phyloP scores from a whole-genome alignment of 441 rosid species.

The Bruguiera hainesii region DNA sequence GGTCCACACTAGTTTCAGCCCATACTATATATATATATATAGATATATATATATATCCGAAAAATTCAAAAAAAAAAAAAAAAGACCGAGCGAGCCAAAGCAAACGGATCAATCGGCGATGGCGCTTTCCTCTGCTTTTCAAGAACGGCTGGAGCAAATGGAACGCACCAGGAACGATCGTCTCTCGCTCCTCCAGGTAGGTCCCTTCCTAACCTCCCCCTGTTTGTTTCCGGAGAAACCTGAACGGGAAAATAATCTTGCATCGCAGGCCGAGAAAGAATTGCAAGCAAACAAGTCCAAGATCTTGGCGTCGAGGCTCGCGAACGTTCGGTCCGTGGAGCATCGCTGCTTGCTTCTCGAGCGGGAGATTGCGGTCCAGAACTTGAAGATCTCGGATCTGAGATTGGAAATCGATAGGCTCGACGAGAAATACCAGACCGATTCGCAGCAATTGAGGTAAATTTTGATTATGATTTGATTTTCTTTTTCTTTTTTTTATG shows the following conservation, averaged over 20 bases:
- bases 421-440: conserved; percentile 34
- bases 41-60: background rate
- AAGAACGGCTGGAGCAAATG: conserved; percentile 62
- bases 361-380: conserved; percentile 47
- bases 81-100: no score
- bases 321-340: conserved; percentile 36
- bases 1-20: background rate
- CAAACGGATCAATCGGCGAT: conserved; percentile 21
- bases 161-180: conserved; percentile 59
- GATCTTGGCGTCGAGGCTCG: conserved; percentile 42
- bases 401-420: conserved; percentile 41
- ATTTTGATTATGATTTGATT: background rate
- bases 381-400: conserved; percentile 48
- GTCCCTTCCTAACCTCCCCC: background rate
- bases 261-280: conserved; percentile 63
- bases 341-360: conserved; percentile 53
- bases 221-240: conserved; percentile 18
- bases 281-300: conserved; percentile 44
- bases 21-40: background rate
- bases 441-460: conserved; percentile 42
- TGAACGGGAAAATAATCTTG: background rate
- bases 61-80: background rate
- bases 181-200: conserved; percentile 59
- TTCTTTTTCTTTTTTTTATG: no score
- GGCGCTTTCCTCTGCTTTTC: conserved; percentile 70